These are phyloP conservation scores for Coemansia sp. DNA, from an alignment of 192 early-diverging fungal species.

Conservation along the genomic window DNA sequence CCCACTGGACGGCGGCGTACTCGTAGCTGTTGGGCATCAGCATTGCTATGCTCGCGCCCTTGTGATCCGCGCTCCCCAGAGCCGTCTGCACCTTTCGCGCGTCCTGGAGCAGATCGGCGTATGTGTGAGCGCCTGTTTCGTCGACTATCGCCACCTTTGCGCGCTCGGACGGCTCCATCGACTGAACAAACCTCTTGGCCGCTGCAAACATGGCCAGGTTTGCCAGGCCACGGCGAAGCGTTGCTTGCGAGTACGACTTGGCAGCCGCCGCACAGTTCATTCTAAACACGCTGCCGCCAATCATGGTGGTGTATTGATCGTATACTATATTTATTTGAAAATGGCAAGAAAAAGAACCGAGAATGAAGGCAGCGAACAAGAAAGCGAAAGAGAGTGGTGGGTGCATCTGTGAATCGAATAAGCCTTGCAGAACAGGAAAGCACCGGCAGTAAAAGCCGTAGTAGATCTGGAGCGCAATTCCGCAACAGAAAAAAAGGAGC, in stretches of 20 bases:
- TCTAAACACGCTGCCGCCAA: neutral
- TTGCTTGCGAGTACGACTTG: neutral
- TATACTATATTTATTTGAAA: neutral
- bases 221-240: slow-evolving; percentile 24
- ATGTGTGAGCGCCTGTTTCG: slow-evolving; percentile 37
- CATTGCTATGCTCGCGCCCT: slow-evolving; percentile 46
- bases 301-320: neutral
- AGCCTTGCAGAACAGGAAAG: neutral
- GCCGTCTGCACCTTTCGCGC: slow-evolving; percentile 33
- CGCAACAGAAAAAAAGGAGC: too few species aligned
- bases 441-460: too few species aligned
- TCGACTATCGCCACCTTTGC: slow-evolving; percentile 37
- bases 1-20: slow-evolving; percentile 68
- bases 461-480: too few species aligned
- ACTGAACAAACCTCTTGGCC: slow-evolving; percentile 27
- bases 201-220: slow-evolving; percentile 41
- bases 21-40: slow-evolving; percentile 59
- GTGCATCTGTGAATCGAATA: neutral
- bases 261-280: neutral
- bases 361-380: neutral
- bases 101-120: slow-evolving; percentile 39
- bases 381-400: neutral
- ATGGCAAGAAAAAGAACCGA: neutral
- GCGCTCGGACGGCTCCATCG: slow-evolving; percentile 8
- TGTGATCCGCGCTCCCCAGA: slow-evolving; percentile 23